These are phyloP conservation scores for Scedosporium apiospermum DNA, from an alignment of 2,329 filamentous ascomycete genomes.

Conservation along the genomic window DNA sequence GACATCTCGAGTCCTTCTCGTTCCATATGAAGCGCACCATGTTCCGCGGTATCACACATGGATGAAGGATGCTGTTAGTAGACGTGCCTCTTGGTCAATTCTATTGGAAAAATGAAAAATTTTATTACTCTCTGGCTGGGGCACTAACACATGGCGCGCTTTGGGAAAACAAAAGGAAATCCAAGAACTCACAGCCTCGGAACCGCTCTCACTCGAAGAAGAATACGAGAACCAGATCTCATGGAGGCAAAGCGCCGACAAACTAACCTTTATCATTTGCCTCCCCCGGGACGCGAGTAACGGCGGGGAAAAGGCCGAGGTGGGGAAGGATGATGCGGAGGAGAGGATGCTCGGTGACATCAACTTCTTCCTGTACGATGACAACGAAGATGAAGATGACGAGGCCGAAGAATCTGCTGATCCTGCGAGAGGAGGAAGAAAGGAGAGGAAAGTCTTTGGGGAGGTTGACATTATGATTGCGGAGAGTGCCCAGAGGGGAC, in stretches of 20 bases:
- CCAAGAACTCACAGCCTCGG: conserved; percentile 77
- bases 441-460: conserved; percentile 36
- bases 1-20: conserved; percentile 59
- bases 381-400: conserved; percentile 40
- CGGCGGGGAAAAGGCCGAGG: conserved; percentile 9
- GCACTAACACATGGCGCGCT: too few species aligned
- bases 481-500: conserved; percentile 40
- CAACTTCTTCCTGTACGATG: conserved; percentile 66
- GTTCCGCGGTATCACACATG: conserved; percentile 77
- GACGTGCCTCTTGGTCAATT: neutral
- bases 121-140: too few species aligned
- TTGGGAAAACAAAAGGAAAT: conserved; percentile 44
- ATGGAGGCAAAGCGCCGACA: conserved; percentile 75
- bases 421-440: neutral
- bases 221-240: conserved; percentile 87
- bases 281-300: conserved; percentile 24
- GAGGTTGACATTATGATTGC: conserved; percentile 89
- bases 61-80: conserved; percentile 71
- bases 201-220: conserved; percentile 67
- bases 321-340: conserved; percentile 42
- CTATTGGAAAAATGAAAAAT: neutral
- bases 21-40: conserved; percentile 76
- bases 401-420: conserved; percentile 17
- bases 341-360: conserved; percentile 62
- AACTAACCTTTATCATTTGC: conserved; percentile 87